Evolutionary conservation across 2,329 filamentous ascomycete species (phyloP).

Genomic region (Alternaria hordeiaustralica): DNA sequence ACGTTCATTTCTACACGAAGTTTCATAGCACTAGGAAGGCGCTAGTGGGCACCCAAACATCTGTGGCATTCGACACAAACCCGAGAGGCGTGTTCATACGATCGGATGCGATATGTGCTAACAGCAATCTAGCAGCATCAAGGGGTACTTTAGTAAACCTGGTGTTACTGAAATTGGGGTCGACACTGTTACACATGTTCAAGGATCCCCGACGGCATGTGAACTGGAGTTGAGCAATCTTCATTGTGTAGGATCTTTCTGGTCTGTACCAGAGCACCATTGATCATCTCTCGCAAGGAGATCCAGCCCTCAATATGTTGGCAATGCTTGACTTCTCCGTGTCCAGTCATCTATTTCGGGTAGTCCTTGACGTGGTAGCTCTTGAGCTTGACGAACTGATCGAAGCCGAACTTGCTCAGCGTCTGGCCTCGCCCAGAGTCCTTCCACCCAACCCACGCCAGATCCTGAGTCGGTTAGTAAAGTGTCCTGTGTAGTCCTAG

Average conservation of each 20-base stretch:
- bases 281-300: slow-evolving; percentile 15
- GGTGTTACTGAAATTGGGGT: neutral
- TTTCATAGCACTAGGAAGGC: slow-evolving; percentile 24
- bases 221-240: neutral
- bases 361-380: slow-evolving; percentile 91
- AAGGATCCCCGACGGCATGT: neutral
- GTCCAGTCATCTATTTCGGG: slow-evolving; percentile 56
- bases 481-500: neutral
- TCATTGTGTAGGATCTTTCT: neutral
- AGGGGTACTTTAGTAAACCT: neutral
- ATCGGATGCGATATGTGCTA: slow-evolving; percentile 3
- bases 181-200: neutral
- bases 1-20: slow-evolving; percentile 26
- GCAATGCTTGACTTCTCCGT: slow-evolving; percentile 18
- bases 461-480: slow-evolving; percentile 64
- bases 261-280: neutral
- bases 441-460: slow-evolving; percentile 98
- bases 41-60: neutral
- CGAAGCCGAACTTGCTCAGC: slow-evolving; percentile 87
- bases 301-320: slow-evolving; percentile 12
- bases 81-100: slow-evolving; percentile 25
- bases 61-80: slow-evolving; percentile 7
- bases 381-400: slow-evolving; percentile 96
- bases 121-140: neutral
- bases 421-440: slow-evolving; percentile 93